Percentiles rank a stretch among this genome's conserved stretches.
Evolutionary conservation across 164 flowering plant genomes (phyloP).

Genomic region (Liriodendron chinense): DNA sequence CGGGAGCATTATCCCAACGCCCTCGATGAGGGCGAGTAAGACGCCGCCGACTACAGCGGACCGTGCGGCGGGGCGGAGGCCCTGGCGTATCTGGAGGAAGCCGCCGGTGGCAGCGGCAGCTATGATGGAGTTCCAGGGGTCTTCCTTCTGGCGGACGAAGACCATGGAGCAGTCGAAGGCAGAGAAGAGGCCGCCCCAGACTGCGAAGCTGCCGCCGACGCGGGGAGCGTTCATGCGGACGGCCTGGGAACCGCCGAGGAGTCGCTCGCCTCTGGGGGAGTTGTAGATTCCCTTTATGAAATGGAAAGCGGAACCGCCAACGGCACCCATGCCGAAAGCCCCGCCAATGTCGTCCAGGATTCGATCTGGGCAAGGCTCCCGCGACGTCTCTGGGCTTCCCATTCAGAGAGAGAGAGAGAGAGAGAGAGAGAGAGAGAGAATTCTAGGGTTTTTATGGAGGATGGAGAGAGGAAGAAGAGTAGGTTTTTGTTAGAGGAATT

Average conservation of each 20-base stretch:
- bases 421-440: neutral
- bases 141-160: slow-evolving; percentile 85
- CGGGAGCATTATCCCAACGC: slow-evolving; percentile 73
- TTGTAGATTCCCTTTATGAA: slow-evolving; percentile 68
- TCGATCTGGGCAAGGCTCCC: slow-evolving; percentile 91
- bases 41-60: slow-evolving; percentile 74
- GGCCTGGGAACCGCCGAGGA: slow-evolving; percentile 68
- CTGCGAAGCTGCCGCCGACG: slow-evolving; percentile 85
- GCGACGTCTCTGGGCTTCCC: slow-evolving; percentile 78
- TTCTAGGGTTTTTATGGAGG: neutral
- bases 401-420: slow-evolving; percentile 18
- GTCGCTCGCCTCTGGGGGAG: slow-evolving; percentile 70
- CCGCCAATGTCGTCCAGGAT: slow-evolving; percentile 89
- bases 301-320: slow-evolving; percentile 86
- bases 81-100: slow-evolving; percentile 79
- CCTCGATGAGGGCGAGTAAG: slow-evolving; percentile 77
- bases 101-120: slow-evolving; percentile 98
- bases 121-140: slow-evolving; percentile 91
- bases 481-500: neutral
- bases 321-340: slow-evolving; percentile 90
- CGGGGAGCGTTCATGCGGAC: slow-evolving; percentile 89
- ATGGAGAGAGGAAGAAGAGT: neutral
- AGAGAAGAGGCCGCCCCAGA: slow-evolving; percentile 89
- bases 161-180: slow-evolving; percentile 82
- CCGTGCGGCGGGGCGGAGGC: slow-evolving; percentile 50